Conservation (phyloP, 2,329 filamentous ascomycete species). For the Ploettnerulaceae sp. region DNA sequence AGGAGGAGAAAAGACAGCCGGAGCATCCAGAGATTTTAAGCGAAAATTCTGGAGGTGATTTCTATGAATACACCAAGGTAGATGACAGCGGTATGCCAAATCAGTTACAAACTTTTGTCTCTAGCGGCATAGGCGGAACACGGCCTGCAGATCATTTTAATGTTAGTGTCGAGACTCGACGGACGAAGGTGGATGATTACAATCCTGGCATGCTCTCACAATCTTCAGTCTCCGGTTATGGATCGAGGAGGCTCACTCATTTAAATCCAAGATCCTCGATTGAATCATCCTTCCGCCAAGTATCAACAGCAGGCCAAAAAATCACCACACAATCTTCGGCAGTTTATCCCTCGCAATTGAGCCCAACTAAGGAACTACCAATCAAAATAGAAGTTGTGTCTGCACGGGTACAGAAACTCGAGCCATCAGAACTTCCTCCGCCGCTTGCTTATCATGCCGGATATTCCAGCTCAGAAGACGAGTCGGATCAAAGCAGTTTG, state of each 20-base stretch:
- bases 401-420: slow-evolving; percentile 4
- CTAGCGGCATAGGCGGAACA: slow-evolving; percentile 55
- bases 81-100: slow-evolving; percentile 1
- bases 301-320: slow-evolving; percentile 5
- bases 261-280: slow-evolving; percentile 19
- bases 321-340: background rate
- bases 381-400: slow-evolving; percentile 23
- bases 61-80: slow-evolving; percentile 26
- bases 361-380: background rate
- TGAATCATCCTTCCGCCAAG: slow-evolving; percentile 13
- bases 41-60: slow-evolving; percentile 21
- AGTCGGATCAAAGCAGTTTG: slow-evolving; percentile 12
- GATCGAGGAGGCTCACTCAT: slow-evolving; percentile 17
- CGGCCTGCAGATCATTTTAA: slow-evolving; percentile 61
- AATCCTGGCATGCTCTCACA: slow-evolving; percentile 11
- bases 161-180: slow-evolving; percentile 42
- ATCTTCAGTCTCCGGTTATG: slow-evolving; percentile 13
- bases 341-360: too few species aligned
- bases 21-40: slow-evolving; percentile 18
- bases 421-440: slow-evolving; percentile 24
- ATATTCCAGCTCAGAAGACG: slow-evolving; percentile 12
- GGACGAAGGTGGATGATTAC: slow-evolving; percentile 14
- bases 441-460: slow-evolving; percentile 19
- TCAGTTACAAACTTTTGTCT: slow-evolving; percentile 42
- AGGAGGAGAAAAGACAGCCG: too few species aligned